These are phyloP conservation scores for Helenozyma rhizophorensis DNA, from an alignment of 805 yeast genomes.

Conservation along the genomic window DNA sequence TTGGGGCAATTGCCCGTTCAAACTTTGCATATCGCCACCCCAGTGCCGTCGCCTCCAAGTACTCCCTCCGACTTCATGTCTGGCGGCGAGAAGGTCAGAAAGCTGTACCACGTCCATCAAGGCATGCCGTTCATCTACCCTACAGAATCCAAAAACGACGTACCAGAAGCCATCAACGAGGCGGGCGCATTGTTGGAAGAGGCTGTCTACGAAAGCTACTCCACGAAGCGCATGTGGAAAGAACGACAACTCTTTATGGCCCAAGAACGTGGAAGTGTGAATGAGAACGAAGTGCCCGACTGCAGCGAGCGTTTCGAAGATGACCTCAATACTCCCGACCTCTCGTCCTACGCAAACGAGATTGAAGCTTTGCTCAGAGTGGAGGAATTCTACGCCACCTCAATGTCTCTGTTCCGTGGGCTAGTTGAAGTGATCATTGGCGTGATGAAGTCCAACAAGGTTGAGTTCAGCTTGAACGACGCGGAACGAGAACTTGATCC, in stretches of 20 bases:
- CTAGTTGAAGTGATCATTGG: conserved; percentile 62
- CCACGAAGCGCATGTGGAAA: conserved; percentile 65
- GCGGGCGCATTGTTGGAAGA: conserved; percentile 66
- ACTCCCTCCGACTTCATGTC: conserved; percentile 42
- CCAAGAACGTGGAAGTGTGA: conserved; percentile 58
- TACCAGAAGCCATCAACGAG: conserved; percentile 75
- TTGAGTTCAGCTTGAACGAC: conserved; percentile 31
- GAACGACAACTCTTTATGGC: conserved; percentile 68
- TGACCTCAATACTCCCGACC: conserved; percentile 13
- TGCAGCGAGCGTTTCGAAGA: conserved; percentile 21
- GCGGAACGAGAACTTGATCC: conserved; percentile 35
- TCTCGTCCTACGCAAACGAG: conserved; percentile 33
- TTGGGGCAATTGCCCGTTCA: conserved; percentile 48
- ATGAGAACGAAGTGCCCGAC: conserved; percentile 16
- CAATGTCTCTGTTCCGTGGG: conserved; percentile 56
- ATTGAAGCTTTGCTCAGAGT: conserved; percentile 48
- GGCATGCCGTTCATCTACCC: conserved; percentile 68
- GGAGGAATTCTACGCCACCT: conserved; percentile 52
- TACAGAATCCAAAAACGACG: conserved; percentile 24
- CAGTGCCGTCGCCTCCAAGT: conserved; percentile 77
- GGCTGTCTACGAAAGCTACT: conserved; percentile 61
- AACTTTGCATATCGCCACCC: conserved; percentile 73
- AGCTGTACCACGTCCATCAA: conserved; percentile 61
- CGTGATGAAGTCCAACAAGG: conserved; percentile 51
- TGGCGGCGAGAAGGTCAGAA: conserved; percentile 47